Conservation (phyloP, 2,329 filamentous ascomycete species). For the Fusarium sp. region DNA sequence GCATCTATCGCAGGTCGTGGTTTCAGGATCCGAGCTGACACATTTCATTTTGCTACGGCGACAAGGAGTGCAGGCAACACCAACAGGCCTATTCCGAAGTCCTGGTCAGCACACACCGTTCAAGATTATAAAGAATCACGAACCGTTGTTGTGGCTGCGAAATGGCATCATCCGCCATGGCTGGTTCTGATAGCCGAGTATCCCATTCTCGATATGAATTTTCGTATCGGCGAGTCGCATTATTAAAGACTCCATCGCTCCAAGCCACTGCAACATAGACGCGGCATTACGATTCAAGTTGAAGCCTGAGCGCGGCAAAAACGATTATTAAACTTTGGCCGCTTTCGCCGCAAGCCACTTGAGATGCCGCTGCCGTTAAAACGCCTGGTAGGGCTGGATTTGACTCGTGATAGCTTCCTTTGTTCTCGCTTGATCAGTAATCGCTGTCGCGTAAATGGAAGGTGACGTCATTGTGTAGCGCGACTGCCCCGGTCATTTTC, state of each 20-base stretch:
- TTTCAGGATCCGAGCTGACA: not conserved
- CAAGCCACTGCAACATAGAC: not conserved
- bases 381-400: not conserved
- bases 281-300: not conserved
- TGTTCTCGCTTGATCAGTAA: not conserved
- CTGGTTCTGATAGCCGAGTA: not conserved
- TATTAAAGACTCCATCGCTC: not conserved
- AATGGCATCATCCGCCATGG: not conserved
- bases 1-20: not conserved
- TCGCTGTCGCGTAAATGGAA: not conserved
- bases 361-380: not conserved
- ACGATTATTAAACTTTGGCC: not conserved
- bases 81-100: not conserved
- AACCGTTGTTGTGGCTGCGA: not conserved
- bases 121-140: not conserved
- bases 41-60: slow-evolving; percentile 14
- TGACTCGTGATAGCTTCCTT: not conserved
- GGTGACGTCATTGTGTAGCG: not conserved
- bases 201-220: not conserved
- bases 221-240: not conserved
- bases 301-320: not conserved
- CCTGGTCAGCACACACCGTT: not conserved
- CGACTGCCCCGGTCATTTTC: too few relatives aligned
- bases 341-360: not conserved
- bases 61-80: slow-evolving; percentile 9